Conservation (phyloP, 2,329 filamentous ascomycete genomes). For the Sporothrix luriei region DNA sequence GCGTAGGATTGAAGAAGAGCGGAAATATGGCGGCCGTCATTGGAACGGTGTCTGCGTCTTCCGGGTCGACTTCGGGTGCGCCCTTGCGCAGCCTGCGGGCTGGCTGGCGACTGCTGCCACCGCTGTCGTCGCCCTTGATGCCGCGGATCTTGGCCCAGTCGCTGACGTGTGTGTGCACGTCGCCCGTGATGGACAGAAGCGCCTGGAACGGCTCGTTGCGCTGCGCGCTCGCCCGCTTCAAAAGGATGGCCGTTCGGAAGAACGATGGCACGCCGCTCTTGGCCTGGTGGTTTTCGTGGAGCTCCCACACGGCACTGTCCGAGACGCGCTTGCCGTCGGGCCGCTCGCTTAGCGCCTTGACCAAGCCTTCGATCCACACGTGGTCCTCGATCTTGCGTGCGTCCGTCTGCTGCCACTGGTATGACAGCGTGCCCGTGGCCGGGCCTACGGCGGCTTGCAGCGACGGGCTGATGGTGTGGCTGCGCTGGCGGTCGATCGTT, state of each 20-base stretch:
- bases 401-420: constrained; percentile 23
- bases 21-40: not conserved
- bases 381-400: constrained; percentile 26
- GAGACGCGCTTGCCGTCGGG: constrained; percentile 11
- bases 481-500: constrained; percentile 22
- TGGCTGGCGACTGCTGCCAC: constrained; percentile 11
- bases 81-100: constrained; percentile 2
- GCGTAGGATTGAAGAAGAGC: not conserved
- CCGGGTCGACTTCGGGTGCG: constrained; percentile 10
- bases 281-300: constrained; percentile 24
- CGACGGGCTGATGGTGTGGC: constrained; percentile 26
- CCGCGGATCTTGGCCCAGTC: constrained; percentile 23
- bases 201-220: constrained; percentile 23
- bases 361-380: constrained; percentile 19
- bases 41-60: constrained; percentile 7
- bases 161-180: not conserved
- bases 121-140: constrained; percentile 8
- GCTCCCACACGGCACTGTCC: constrained; percentile 22
- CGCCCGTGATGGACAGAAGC: constrained; percentile 12
- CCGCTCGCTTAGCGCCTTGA: constrained; percentile 24
- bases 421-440: constrained; percentile 9
- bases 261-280: constrained; percentile 20
- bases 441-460: constrained; percentile 12
- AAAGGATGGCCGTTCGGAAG: constrained; percentile 21
- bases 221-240: constrained; percentile 19